Conservation (phyloP, 1,284 basidiomycete genomes). For the Ustilago nuda region DNA sequence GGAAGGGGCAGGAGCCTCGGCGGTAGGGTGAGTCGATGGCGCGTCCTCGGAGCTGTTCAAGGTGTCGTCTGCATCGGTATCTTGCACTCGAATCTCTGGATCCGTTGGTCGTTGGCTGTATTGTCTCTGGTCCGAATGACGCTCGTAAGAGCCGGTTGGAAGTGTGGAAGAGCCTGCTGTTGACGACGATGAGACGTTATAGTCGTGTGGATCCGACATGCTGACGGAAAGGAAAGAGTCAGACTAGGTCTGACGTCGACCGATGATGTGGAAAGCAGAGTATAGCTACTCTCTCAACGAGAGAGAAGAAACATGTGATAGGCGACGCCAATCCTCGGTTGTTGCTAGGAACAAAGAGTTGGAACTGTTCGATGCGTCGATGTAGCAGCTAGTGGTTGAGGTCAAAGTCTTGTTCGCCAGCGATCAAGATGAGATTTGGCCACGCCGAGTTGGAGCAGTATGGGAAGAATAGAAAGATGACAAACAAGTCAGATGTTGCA, state of each 20-base stretch:
- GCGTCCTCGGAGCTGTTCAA: slow-evolving; percentile 12
- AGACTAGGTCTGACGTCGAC: neutral
- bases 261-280: neutral
- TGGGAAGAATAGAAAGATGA: too few species aligned
- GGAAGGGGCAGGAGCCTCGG: slow-evolving; percentile 3
- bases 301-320: neutral
- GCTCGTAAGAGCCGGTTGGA: slow-evolving; percentile 21
- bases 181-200: slow-evolving; percentile 26
- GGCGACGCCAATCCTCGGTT: neutral
- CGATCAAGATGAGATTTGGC: too few species aligned
- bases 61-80: slow-evolving; percentile 20
- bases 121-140: slow-evolving; percentile 3
- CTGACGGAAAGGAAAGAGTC: neutral
- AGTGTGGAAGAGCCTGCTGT: slow-evolving; percentile 39
- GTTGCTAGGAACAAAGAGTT: neutral
- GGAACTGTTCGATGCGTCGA: too few species aligned
- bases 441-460: too few species aligned
- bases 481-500: too few species aligned
- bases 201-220: slow-evolving; percentile 34
- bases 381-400: too few species aligned
- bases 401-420: too few species aligned
- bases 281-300: slow-evolving; percentile 5
- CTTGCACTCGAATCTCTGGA: slow-evolving; percentile 17
- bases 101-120: slow-evolving; percentile 10
- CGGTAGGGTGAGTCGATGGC: neutral